Base-by-base conservation (phyloP, 1,284 basidiomycete species). In the Ceratobasidium sp. region DNA sequence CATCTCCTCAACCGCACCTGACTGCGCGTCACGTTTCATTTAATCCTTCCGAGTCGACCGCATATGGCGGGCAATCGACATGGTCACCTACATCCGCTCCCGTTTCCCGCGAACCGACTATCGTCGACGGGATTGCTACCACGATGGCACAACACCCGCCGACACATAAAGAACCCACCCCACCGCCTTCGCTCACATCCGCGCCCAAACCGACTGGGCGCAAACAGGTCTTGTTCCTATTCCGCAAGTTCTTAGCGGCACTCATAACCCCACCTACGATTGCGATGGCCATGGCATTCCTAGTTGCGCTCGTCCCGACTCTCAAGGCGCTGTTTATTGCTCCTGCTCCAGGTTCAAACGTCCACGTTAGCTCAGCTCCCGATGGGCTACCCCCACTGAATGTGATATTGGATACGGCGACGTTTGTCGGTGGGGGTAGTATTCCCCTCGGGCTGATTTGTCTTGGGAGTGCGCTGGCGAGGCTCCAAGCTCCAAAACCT, bases 361-460 rank as follows among this genome's bases (percentile, higher is more conserved):
- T 87, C 89, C 0, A 27, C 81, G 85, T 66, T n/a, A 19, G 50
- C 27, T 11, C 17, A 5, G 91, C 90, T 0, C 93, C 94, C 0
- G 93, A 95, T 78, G 91, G 91, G 0, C 86, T 89, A 75, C 93
- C 93, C 0, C 93, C 93, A 0, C 86, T 95, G n/a, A 86, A 89
- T 0, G 90, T 93, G 77, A 75, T 93, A 33, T 79, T 91, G 51
- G 89, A 93, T 75, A 89, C 91, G 0, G 84, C 90, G 0, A 83
- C 82, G 29, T 95, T 95, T 79, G 85, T 94, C 15, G 93, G 93
- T 0, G 89, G 83, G 0, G 91, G 93, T 0, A 88, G 89, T 0
- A 89, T 95, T 0, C 94, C 94, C 0, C 80, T 93, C 0, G 91
- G 90, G 0, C 82, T 96, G 33, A 87, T 94, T 14, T 89, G 90